A percentile compares a stretch with the other conserved stretches of the same genome.
phyloP scores from a whole-genome alignment of 345 rosid genomes.

The Chamaenerion angustifolium region DNA sequence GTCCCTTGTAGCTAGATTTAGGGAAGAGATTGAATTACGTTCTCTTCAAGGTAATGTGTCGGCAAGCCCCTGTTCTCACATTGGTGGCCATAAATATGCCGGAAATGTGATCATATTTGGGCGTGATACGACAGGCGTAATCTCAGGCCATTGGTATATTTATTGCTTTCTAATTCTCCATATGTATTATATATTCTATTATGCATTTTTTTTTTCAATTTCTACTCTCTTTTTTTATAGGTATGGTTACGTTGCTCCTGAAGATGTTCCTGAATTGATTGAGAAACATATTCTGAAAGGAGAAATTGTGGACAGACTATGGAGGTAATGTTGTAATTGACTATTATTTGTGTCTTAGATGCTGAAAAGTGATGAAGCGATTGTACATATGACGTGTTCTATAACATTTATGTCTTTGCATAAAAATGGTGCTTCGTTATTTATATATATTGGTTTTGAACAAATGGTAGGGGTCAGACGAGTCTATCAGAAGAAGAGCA shows the following conservation, averaged over 20 bases:
- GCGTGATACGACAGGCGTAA: constrained; percentile 34
- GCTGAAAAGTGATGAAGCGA: no score
- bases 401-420: no score
- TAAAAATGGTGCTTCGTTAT: no score
- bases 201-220: background rate
- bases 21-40: constrained; percentile 62
- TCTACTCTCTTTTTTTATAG: no score
- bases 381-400: no score
- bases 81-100: constrained; percentile 92
- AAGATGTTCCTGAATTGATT: constrained; percentile 50
- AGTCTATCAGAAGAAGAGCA: constrained; percentile 68
- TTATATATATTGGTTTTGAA: background rate
- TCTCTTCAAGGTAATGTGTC: constrained; percentile 80
- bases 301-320: constrained; percentile 58
- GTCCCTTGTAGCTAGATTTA: constrained; percentile 56
- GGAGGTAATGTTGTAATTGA: constrained; percentile 44
- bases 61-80: constrained; percentile 91
- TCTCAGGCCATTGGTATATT: constrained; percentile 79
- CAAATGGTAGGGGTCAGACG: constrained; percentile 67
- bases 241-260: constrained; percentile 80
- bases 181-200: background rate
- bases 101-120: constrained; percentile 89
- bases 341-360: no score
- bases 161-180: background rate
- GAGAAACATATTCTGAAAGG: constrained; percentile 69